Conservation (phyloP, 2,329 filamentous ascomycete species). For the Stemphylium lycopersici region DNA sequence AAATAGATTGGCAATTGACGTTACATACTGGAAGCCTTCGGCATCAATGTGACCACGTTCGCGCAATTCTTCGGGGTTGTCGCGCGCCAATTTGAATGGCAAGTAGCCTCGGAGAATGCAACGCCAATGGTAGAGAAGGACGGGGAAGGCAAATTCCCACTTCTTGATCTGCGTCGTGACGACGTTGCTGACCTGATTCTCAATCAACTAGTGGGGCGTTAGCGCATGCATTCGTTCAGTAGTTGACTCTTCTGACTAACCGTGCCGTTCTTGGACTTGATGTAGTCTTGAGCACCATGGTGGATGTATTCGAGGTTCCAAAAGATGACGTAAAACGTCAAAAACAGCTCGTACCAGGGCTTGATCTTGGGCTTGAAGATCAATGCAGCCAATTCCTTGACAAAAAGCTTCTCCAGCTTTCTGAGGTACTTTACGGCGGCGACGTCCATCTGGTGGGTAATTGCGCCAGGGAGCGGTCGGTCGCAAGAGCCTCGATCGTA, state of each 20-base stretch:
- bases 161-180: slow-evolving; percentile 43
- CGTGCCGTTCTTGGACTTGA: slow-evolving; percentile 43
- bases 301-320: slow-evolving; percentile 48
- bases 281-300: slow-evolving; percentile 41
- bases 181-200: slow-evolving; percentile 41
- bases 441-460: slow-evolving; percentile 47
- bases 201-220: slow-evolving; percentile 32
- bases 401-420: slow-evolving; percentile 37
- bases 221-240: slow-evolving; percentile 5
- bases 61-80: slow-evolving; percentile 43
- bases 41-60: slow-evolving; percentile 38
- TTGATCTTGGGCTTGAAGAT: slow-evolving; percentile 45
- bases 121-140: slow-evolving; percentile 44
- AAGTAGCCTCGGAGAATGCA: slow-evolving; percentile 39
- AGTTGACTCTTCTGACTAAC: slow-evolving; percentile 26
- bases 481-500: slow-evolving; percentile 44
- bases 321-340: slow-evolving; percentile 45
- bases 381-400: slow-evolving; percentile 36
- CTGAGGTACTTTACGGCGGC: slow-evolving; percentile 42
- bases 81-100: slow-evolving; percentile 43
- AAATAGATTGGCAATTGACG: slow-evolving; percentile 32
- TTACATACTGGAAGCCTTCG: slow-evolving; percentile 41
- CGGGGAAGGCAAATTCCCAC: slow-evolving; percentile 42
- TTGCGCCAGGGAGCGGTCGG: slow-evolving; percentile 43
- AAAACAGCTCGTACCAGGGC: slow-evolving; percentile 47